phyloP scores from a whole-genome alignment of 306 rosid species.

The Prunus campanulata region DNA sequence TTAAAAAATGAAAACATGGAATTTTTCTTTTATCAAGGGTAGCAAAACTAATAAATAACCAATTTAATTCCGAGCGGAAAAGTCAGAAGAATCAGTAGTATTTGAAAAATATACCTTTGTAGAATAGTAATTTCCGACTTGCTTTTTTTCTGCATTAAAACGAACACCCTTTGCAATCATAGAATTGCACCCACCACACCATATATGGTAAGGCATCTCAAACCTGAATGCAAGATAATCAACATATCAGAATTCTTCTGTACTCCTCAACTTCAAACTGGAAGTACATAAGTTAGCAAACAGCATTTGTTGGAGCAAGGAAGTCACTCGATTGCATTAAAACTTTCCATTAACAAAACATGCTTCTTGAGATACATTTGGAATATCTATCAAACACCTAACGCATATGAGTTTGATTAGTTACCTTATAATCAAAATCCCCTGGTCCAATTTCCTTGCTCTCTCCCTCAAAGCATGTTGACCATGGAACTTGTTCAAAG shows the following conservation, averaged over 20 bases:
- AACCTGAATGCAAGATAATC: conserved; percentile 46
- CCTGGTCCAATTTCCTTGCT: conserved; percentile 86
- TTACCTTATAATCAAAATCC: conserved; percentile 84
- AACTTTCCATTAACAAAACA: background rate
- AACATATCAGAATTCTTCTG: background rate
- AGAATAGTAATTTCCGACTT: conserved; percentile 92
- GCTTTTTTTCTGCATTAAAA: conserved; percentile 94
- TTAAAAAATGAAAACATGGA: background rate
- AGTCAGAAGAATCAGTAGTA: background rate
- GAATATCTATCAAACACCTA: background rate
- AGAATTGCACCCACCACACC: conserved; percentile 98
- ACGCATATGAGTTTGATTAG: background rate
- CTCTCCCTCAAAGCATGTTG: conserved; percentile 96
- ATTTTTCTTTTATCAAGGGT: background rate
- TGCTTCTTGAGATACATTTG: too few relatives aligned
- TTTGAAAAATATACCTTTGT: conserved; percentile 57
- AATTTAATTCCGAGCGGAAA: background rate
- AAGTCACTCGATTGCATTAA: background rate
- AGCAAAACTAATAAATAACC: background rate
- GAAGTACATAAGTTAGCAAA: background rate
- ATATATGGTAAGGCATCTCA: conserved; percentile 92
- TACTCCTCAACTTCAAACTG: too few relatives aligned
- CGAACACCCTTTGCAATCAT: conserved; percentile 98
- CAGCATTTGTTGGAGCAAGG: background rate
- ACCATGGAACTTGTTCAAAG: conserved; percentile 85